Evolutionary conservation across 371 early-diverging fungal species (phyloP), one percentile per base, ranked within the genome.

Genomic region (Lichtheimia ramosa): DNA sequence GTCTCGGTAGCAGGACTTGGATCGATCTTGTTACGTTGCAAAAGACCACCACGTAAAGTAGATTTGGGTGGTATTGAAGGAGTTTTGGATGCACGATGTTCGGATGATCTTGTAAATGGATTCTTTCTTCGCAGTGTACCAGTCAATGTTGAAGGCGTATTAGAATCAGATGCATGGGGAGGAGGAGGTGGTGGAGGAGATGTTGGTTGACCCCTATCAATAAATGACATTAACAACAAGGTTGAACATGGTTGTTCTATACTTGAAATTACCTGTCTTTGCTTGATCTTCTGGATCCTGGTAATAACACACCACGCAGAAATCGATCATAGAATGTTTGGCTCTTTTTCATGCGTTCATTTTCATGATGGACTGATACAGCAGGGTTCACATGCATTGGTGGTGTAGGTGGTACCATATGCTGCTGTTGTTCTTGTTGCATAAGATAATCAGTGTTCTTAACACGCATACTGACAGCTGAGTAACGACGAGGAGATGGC

Each of bases 91-190:
- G 20, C 55, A n/a, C 21, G 53, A 8, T 46, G 46, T 12, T 21
- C 28, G 39, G 58, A 52, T 20, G 59, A 42, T 48, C 66, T 68
- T 18, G 62, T 53, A 52, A 77, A 77, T 50, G 70, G 70, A 54
- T 69, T 77, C 54, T 72, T 77, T 48, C 74, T 72, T 42, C 74
- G 70, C 21, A 77, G 62, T 18, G 78, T 74, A 4, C 74, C 74
- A 7, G 71, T 66, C 10, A 70, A 46, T 14, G 63, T 46, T 16
- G 46, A 60, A 42, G 24, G 58, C 40, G 43, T 55, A 59, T 20
- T 58, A 34, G 10, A 10, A 48, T 28, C 49, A 48, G 64, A 55
- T 51, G 52, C 57, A 5, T 46, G 23, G 10, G 54, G 50, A 46
- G 70, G 46, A 14, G 60, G 27, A 40, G 64, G 43, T 15, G 59